Conservation (phyloP, 2,329 filamentous ascomycete genomes). For the Epichloe sibirici region DNA sequence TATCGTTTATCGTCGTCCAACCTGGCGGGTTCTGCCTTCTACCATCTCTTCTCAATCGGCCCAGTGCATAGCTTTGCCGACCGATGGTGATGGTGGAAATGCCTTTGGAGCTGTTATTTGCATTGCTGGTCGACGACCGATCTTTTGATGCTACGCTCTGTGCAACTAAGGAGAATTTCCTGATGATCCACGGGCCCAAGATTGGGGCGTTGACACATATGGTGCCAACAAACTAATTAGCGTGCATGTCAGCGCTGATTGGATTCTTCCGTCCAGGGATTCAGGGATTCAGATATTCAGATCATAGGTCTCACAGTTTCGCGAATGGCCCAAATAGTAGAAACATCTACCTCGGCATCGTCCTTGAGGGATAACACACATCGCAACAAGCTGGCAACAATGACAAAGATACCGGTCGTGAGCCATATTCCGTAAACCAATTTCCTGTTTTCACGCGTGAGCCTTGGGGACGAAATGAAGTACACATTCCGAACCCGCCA, state of each 20-base stretch:
- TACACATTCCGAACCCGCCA: background rate
- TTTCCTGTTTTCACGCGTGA: conserved; percentile 8
- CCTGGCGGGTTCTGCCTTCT: conserved; percentile 6
- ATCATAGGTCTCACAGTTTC: conserved; percentile 10
- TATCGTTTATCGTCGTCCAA: conserved; percentile 13
- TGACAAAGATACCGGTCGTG: conserved; percentile 13
- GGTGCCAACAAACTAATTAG: conserved; percentile 13
- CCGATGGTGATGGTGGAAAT: conserved; percentile 12
- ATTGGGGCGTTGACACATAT: conserved; percentile 14
- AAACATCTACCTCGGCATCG: conserved; percentile 11
- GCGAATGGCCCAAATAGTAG: conserved; percentile 16
- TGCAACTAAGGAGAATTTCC: conserved; percentile 8
- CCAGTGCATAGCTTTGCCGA: conserved; percentile 9
- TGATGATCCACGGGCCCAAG: conserved; percentile 13
- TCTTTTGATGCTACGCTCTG: conserved; percentile 7
- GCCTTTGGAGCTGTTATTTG: background rate
- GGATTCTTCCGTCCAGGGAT: background rate
- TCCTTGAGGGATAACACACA: conserved; percentile 12
- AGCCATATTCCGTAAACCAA: conserved; percentile 13
- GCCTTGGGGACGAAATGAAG: background rate
- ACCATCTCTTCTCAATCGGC: conserved; percentile 9
- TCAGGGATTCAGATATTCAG: background rate
- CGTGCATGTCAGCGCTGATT: background rate
- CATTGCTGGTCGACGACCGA: background rate
- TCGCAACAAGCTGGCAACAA: conserved; percentile 13